Base-by-base conservation (phyloP, 2,329 filamentous ascomycete species). In the Diaporthe citrichinensis region DNA sequence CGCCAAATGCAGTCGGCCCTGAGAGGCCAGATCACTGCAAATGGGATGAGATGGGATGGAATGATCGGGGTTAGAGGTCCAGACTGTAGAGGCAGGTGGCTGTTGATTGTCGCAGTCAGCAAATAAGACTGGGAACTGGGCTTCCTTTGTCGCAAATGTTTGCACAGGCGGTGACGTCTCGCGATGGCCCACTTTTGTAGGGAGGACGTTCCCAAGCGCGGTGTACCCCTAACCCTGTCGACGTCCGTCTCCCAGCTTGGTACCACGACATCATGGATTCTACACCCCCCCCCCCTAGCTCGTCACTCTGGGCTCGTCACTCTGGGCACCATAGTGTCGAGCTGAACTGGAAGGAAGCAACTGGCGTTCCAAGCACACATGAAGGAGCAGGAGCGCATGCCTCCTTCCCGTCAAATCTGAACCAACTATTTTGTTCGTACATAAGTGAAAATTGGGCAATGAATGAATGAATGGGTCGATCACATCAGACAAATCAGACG, bases 81-180 rank as follows among this genome's bases (percentile, higher is more conserved):
- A 36, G 31, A 31, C 12, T 39, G 46, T 17, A 53, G 65, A n/a
- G 46, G 34, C 5, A 9, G 36, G 25, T 39, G 23, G 41, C 61
- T 65, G 46, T 68, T 28, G 46, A 5, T n/a, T 39, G 44, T 34
- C 28, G 17, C 5, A 28, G 25, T 31, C 14, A 25, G 57, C 23
- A 59, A 25, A 23, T 14, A 44, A 28, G 41, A 12, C 14, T 46
- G 39, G 39, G 25, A 20, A 20, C 28, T 49, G 61, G 57, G 57
- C 10, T 49, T 36, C 9, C 59, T 31, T 31, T 12, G 25, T 31
- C 5, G 8, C 31, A 55, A 41, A 53, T 41, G 49, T 25, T 53
- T 53, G n/a, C 15, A 53, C 31, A 39, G 65, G 65, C 65, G 68
- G 68, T 71, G 68, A 71, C 68, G 68, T 59, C 53, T 57, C 7